phyloP scores from a whole-genome alignment of 768 basidiomycete species.

The Megacollybia marginata region DNA sequence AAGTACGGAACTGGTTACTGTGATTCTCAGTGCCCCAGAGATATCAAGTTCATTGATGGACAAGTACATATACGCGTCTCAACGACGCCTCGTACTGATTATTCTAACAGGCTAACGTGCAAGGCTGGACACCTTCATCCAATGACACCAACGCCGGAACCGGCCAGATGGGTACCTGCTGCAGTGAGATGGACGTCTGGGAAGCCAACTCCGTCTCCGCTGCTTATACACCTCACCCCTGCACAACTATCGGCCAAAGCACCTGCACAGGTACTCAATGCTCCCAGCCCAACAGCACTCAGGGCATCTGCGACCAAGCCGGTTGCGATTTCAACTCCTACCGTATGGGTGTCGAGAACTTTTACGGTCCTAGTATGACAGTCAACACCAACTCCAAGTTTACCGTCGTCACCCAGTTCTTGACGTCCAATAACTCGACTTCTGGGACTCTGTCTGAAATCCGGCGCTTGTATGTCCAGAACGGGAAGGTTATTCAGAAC shows the following conservation, averaged over 20 bases:
- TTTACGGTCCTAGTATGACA: conserved; percentile 29
- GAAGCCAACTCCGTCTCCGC: conserved; percentile 32
- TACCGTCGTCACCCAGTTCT: conserved; percentile 40
- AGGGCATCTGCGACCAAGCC: conserved; percentile 32
- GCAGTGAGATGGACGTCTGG: conserved; percentile 33
- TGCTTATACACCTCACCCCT: conserved; percentile 34
- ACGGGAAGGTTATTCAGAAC: conserved; percentile 35
- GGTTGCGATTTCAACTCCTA: conserved; percentile 44
- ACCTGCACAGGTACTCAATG: conserved; percentile 25
- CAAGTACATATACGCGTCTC: conserved; percentile 22
- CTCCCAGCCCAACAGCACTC: conserved; percentile 17
- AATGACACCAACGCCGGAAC: conserved; percentile 20
- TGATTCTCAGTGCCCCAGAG: conserved; percentile 31
- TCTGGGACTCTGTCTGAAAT: conserved; percentile 31
- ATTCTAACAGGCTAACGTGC: conserved; percentile 21
- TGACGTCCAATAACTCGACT: conserved; percentile 29
- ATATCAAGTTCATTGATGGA: conserved; percentile 43
- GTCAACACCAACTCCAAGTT: conserved; percentile 31
- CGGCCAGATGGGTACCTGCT: conserved; percentile 19
- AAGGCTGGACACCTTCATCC: conserved; percentile 15
- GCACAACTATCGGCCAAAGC: conserved; percentile 23
- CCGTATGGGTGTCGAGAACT: conserved; percentile 32
- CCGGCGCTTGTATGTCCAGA: conserved; percentile 37
- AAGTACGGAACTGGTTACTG: conserved; percentile 9
- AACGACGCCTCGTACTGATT: neutral